A percentile compares a stretch with the other conserved stretches of the same genome.
These are phyloP conservation scores for Naganishia vaughanmartiniae DNA, from an alignment of 768 basidiomycete species.

Conservation along the genomic window DNA sequence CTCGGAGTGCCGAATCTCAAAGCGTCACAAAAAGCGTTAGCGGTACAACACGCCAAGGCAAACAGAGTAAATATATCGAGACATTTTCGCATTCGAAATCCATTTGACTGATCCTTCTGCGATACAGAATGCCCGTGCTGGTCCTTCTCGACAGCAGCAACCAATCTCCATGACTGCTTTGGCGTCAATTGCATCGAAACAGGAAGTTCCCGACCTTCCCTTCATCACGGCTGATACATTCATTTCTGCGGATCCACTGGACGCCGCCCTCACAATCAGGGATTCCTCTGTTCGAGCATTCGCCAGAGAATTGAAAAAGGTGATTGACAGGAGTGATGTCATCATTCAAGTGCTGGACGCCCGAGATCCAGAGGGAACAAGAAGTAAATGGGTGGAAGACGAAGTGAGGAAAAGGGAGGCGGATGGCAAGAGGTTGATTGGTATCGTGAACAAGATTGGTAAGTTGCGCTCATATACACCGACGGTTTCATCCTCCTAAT, in stretches of 20 bases:
- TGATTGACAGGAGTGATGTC: conserved; percentile 89
- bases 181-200: background rate
- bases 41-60: conserved; percentile 41
- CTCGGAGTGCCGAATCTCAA: conserved; percentile 82
- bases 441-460: conserved; percentile 98
- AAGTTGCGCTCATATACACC: conserved; percentile 40
- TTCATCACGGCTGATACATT: conserved; percentile 17
- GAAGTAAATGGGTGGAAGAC: conserved; percentile 88
- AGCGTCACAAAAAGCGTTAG: conserved; percentile 62
- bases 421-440: conserved; percentile 87
- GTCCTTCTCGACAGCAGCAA: conserved; percentile 15
- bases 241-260: conserved; percentile 39
- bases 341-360: conserved; percentile 80
- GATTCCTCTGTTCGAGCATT: conserved; percentile 58
- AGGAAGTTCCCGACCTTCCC: background rate
- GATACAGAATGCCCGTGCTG: conserved; percentile 35
- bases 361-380: conserved; percentile 87
- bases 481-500: background rate
- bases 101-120: background rate
- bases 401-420: conserved; percentile 79
- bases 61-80: conserved; percentile 12
- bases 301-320: conserved; percentile 77
- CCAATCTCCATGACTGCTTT: conserved; percentile 20
- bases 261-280: conserved; percentile 47
- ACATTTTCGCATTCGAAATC: background rate